Percentiles rank a stretch among this genome's conserved stretches.
phyloP scores from a whole-genome alignment of 148 eudicot genomes.

The Suaeda aralocaspica region DNA sequence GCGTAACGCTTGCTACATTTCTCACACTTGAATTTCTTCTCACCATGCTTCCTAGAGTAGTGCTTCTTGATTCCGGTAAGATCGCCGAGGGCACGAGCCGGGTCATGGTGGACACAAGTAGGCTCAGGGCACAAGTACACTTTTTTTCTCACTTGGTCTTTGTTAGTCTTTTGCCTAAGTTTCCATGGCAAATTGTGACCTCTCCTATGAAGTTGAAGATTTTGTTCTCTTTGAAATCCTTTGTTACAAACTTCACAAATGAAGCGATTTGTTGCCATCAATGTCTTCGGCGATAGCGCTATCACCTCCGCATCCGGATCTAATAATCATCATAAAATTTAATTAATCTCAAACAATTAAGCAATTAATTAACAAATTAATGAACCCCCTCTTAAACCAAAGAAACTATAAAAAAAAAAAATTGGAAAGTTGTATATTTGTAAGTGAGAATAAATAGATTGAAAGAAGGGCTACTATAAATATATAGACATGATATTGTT shows the following conservation, averaged over 20 bases:
- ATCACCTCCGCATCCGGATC: conserved; percentile 56
- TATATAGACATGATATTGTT: too few relatives aligned
- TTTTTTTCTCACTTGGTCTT: conserved; percentile 37
- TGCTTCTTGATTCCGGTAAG: conserved; percentile 52
- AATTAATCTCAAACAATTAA: background rate
- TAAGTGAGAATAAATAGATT: background rate
- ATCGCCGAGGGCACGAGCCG: conserved; percentile 44
- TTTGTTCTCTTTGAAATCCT: conserved; percentile 51
- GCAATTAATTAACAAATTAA: background rate
- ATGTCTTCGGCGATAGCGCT: conserved; percentile 42
- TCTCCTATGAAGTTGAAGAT: conserved; percentile 47
- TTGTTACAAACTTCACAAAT: conserved; percentile 50
- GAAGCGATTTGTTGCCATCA: conserved; percentile 49
- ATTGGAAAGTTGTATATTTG: too few relatives aligned
- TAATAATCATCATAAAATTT: conserved; percentile 3
- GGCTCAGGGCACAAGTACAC: conserved; percentile 52
- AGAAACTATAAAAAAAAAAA: background rate
- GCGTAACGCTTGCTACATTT: conserved; percentile 45
- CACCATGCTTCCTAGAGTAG: conserved; percentile 46
- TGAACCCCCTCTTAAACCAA: background rate
- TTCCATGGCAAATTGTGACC: conserved; percentile 59
- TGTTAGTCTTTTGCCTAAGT: conserved; percentile 36
- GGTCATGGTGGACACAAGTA: conserved; percentile 44
- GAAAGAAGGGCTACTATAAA: background rate
- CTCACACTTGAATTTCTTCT: conserved; percentile 47